Base-by-base conservation (phyloP, 495 filamentous ascomycete species). In the Amphirosellinia nigrospora region DNA sequence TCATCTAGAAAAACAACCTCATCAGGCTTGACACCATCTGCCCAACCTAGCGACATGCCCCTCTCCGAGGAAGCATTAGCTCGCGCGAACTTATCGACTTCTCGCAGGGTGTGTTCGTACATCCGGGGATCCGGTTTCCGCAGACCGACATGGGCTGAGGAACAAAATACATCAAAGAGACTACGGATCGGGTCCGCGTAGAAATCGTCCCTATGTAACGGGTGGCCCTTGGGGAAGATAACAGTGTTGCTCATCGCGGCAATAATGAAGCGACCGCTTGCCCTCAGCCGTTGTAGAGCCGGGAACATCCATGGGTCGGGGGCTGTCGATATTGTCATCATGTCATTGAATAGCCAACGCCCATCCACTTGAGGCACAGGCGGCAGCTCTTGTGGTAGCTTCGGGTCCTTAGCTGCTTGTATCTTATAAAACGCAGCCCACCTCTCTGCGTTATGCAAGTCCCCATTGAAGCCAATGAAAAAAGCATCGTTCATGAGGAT, bases 1-100 rank as follows among this genome's bases (percentile, higher is more conserved):
- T 99, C 96, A 83, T 99, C 96, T 60, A 98, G 79, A 79, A 99
- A 98, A 21, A 97, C 82, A 56, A 97, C 82, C 63, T 98, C 92
- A 11, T 82, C 84, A 0, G 92, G 80, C 70, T 80, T 80, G 0
- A 94, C 80, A 0, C 85, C 88, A 1, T 84, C 74, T 7, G 73
- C 77, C 79, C 86, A 81, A 15, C 86, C 87, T 69, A 78, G 83
- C 63, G 80, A 79, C 68, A 48, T 72, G 8, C 76, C 80, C 64
- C 74, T 79, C 26, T 74, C 78, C 38, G 77, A 73, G 15, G 61
- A 30, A 1, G 79, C 79, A 56, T 86, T 79, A 11, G 75, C 73
- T 78, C 81, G 83, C n/a, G 88, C 87, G 69, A 86, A 85, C 70
- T 84, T 82, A 74, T 91, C 80, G 72, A 94, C 83, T 76, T 87